Conservation (phyloP, 768 basidiomycete genomes). For the Symmetrospora coprosmae region DNA sequence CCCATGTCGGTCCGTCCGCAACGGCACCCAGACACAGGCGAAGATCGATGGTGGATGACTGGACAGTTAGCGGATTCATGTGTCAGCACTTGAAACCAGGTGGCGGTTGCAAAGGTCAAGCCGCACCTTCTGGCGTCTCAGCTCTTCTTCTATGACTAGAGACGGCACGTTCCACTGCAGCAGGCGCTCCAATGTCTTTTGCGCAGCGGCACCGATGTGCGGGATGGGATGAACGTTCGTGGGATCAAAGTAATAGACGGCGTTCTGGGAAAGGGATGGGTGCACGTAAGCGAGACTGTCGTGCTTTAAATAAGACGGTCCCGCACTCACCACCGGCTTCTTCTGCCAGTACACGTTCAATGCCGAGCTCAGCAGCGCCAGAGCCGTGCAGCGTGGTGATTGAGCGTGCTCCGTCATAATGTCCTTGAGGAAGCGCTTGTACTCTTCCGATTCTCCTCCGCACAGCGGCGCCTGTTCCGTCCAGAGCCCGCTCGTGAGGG, state of each 20-base stretch:
- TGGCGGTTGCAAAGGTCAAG: neutral
- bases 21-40: slow-evolving; percentile 80
- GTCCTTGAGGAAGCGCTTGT: slow-evolving; percentile 86
- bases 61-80: neutral
- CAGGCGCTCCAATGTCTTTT: slow-evolving; percentile 74
- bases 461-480: slow-evolving; percentile 76
- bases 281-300: neutral
- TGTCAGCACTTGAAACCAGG: slow-evolving; percentile 23
- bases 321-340: slow-evolving; percentile 48
- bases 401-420: slow-evolving; percentile 89
- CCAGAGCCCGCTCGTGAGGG: slow-evolving; percentile 77
- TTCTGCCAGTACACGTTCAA: slow-evolving; percentile 66
- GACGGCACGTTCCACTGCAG: slow-evolving; percentile 79
- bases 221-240: slow-evolving; percentile 35
- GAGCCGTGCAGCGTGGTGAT: slow-evolving; percentile 74
- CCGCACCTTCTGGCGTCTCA: slow-evolving; percentile 88
- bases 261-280: slow-evolving; percentile 16
- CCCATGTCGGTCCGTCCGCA: slow-evolving; percentile 58
- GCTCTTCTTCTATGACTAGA: slow-evolving; percentile 74
- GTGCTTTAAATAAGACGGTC: neutral
- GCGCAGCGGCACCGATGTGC: slow-evolving; percentile 65
- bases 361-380: slow-evolving; percentile 73
- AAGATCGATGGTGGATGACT: slow-evolving; percentile 98
- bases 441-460: slow-evolving; percentile 89
- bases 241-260: slow-evolving; percentile 39